Evolutionary conservation across 805 yeast species (phyloP), one percentile per base, ranked within the genome.

Genomic region (Candida easanensis): DNA sequence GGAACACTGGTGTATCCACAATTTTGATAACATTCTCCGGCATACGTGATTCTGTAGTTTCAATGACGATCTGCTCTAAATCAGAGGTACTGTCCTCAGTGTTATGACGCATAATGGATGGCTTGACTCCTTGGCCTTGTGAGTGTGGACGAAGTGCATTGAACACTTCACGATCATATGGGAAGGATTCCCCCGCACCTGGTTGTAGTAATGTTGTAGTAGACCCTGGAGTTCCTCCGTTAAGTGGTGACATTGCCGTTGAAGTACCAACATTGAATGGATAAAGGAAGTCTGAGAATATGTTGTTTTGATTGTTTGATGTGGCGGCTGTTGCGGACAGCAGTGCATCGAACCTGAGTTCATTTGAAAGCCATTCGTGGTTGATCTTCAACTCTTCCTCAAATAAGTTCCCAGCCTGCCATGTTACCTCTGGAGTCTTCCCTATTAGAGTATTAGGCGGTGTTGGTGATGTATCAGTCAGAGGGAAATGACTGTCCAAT

Each of bases 241-340:
- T 21, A n/a, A 8, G 16, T 5, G 36, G 27, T 20, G 36, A 14
- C 36, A 30, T 5, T 5, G 19, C 33, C 5, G 33, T 26, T 26
- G 30, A 9, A 13, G n/a, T 26, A n/a, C n/a, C n/a, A 5, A 26
- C 14, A n/a, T 26, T 26, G 45, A 36, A 49, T 8, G 60, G 61
- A 38, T 68, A 65, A 64, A 77, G 69, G 54, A 79, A 68, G 39
- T 80, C 85, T 17, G 79, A 62, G 46, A 78, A 76, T 44, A 77
- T 79, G 4, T 49, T 53, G 25, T 78, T 70, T 45, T 77, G 83
- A 38, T 82, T 81, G 45, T 76, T 76, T 38, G 63, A 62, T 4
- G 66, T 44, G 54, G 77, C 63, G 0, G 90, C 89, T 5, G 87
- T 82, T 0, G 89, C 89, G 0, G 89, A 82, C 48, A 84, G 64